Conservation (phyloP, 805 yeast species). For the Candida ulmi region DNA sequence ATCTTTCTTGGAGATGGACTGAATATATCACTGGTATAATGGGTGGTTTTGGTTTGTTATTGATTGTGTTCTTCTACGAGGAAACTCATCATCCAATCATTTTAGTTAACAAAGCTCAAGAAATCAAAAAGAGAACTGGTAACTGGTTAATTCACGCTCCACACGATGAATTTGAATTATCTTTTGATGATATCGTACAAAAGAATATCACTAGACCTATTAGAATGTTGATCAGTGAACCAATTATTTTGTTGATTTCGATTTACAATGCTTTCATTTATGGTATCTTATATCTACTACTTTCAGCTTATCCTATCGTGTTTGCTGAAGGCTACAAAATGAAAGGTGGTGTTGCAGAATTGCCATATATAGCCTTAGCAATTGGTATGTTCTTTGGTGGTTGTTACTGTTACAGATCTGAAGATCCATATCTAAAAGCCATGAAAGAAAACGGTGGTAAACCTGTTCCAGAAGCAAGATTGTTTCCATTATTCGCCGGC, state of each 20-base stretch:
- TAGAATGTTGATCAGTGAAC: conserved; percentile 61
- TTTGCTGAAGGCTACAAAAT: conserved; percentile 59
- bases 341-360: conserved; percentile 58
- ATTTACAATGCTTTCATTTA: conserved; percentile 74
- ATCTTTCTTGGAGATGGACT: conserved; percentile 83
- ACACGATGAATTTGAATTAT: conserved; percentile 57
- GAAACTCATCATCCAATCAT: conserved; percentile 78
- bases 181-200: conserved; percentile 52
- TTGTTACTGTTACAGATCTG: conserved; percentile 42
- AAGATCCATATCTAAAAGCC: conserved; percentile 43
- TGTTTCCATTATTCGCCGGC: conserved; percentile 72
- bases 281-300: conserved; percentile 68
- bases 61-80: conserved; percentile 39
- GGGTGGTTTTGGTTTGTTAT: conserved; percentile 36
- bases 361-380: conserved; percentile 76
- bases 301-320: conserved; percentile 73
- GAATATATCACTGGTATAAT: conserved; percentile 65
- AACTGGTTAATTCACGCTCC: conserved; percentile 83
- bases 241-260: conserved; percentile 63
- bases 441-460: conserved; percentile 48
- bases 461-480: conserved; percentile 74
- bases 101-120: conserved; percentile 55
- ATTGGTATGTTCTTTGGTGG: conserved; percentile 65
- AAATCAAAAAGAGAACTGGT: conserved; percentile 60
- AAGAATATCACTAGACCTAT: conserved; percentile 67